Base-by-base conservation (phyloP, 2,329 filamentous ascomycete genomes). In the Aureobasidium pullulans region DNA sequence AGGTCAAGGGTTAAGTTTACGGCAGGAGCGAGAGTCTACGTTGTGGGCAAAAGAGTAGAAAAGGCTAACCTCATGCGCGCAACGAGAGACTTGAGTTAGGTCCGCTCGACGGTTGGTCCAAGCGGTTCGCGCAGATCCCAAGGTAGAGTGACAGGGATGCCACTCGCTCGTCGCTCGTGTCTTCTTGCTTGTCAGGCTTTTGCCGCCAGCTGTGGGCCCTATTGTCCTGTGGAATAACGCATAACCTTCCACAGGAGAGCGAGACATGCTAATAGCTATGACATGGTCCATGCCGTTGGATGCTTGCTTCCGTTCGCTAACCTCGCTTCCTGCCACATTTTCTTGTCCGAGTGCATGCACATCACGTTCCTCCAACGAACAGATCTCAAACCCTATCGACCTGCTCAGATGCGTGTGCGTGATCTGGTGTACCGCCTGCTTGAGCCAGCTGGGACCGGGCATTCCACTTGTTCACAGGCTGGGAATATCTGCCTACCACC, bases 331-430 rank as follows among this genome's bases (percentile, higher is more conserved):
- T 56, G 52, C 52, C 52, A 56, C 52, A 56, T 31, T 32, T 31
- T n/a, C 29, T 9, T 7, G 8, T 5, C 42, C 19, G 9, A 8
- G 11, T 31, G n/a, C 50, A 54, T 54, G 50, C 50, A 54, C 50
- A 44, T 56, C 52, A 56, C 52, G 52, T 56, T 56, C 40, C 52
- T 56, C 52, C 29, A 43, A 43, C 50, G 37, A 43, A 34, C 40
- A 37, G 52, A 56, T 56, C 52, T 56, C 52, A 56, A 56, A 56
- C 52, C 52, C 52, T 28, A 56, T 56, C 52, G 52, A 46, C 52
- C 40, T 46, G 39, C 40, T 15, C n/a, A 56, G 52, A 44, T 56
- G 52, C 39, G 39, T 56, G 52, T 56, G 52, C 39, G 39, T 56
- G 52, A 56, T 56, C 52, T 36, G 40, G 32, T 46, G 40, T 46